Conservation (phyloP, 1,139 yeast species). For the Debaryomycetaceae sp. region DNA sequence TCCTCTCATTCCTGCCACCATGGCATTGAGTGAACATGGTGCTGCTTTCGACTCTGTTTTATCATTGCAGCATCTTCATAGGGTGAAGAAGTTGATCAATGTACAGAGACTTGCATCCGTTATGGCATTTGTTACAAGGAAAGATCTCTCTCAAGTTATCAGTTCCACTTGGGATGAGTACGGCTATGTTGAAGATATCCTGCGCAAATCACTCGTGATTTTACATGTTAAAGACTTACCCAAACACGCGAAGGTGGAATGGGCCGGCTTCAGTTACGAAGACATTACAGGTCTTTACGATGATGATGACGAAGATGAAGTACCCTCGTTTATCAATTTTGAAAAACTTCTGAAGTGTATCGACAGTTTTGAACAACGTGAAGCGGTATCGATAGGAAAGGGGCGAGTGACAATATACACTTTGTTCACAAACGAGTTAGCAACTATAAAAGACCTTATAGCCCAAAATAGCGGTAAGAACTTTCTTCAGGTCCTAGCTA, state of each 20-base stretch:
- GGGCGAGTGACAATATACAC: conserved; percentile 8
- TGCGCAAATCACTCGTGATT: conserved; percentile 35
- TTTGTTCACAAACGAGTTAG: conserved; percentile 16
- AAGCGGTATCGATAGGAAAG: conserved; percentile 10
- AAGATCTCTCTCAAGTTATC: conserved; percentile 23
- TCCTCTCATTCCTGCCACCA: conserved; percentile 70
- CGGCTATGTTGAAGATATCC: conserved; percentile 13
- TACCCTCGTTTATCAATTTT: conserved; percentile 19
- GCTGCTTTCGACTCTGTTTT: conserved; percentile 38
- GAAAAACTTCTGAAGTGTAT: not conserved
- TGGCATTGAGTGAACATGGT: conserved; percentile 39
- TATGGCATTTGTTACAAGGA: conserved; percentile 52
- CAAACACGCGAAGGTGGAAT: conserved; percentile 66
- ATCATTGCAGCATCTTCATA: conserved; percentile 69
- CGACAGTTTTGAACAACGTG: conserved; percentile 8
- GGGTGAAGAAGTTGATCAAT: conserved; percentile 56
- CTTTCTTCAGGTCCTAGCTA: conserved; percentile 11
- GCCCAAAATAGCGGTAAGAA: conserved; percentile 2
- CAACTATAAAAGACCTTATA: conserved; percentile 10
- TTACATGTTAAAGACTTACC: conserved; percentile 67
- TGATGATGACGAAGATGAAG: conserved; percentile 38
- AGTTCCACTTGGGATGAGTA: conserved; percentile 38
- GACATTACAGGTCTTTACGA: conserved; percentile 34
- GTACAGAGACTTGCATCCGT: conserved; percentile 42
- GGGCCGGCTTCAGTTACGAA: conserved; percentile 63